Conservation (phyloP, 805 yeast genomes). For the Lachancea meyersii region DNA sequence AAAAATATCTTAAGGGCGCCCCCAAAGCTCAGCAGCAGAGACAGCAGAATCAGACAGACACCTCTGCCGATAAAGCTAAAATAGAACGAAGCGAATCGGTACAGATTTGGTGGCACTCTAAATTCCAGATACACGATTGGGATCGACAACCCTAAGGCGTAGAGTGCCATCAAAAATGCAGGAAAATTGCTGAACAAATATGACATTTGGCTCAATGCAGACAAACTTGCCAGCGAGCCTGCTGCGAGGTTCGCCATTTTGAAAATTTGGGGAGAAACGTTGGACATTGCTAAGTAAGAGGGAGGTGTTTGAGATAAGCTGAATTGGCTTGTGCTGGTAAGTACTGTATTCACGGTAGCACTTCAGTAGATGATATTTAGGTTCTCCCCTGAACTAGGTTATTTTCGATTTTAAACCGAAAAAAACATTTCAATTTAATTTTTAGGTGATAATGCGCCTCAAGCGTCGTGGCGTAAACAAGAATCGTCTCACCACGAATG, state of each 20-base stretch:
- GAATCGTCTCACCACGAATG: background rate
- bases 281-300: conserved; percentile 8
- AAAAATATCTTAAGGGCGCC: conserved; percentile 50
- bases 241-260: conserved; percentile 46
- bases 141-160: conserved; percentile 48
- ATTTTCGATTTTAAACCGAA: too few relatives aligned
- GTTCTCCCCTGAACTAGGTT: too few relatives aligned
- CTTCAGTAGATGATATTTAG: too few relatives aligned
- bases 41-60: conserved; percentile 27
- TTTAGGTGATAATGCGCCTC: too few relatives aligned
- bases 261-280: conserved; percentile 20
- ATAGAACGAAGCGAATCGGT: conserved; percentile 59
- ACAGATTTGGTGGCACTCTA: conserved; percentile 50
- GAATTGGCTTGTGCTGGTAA: too few relatives aligned
- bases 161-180: conserved; percentile 53
- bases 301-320: too few relatives aligned
- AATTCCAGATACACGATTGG: conserved; percentile 42
- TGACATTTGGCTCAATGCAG: conserved; percentile 21
- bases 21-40: conserved; percentile 53
- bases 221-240: conserved; percentile 44
- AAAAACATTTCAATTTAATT: too few relatives aligned
- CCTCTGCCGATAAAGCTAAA: conserved; percentile 60
- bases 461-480: background rate
- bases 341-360: too few relatives aligned
- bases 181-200: conserved; percentile 21